phyloP scores from a whole-genome alignment of 768 basidiomycete species.

The Termitomyces bulborhizus region DNA sequence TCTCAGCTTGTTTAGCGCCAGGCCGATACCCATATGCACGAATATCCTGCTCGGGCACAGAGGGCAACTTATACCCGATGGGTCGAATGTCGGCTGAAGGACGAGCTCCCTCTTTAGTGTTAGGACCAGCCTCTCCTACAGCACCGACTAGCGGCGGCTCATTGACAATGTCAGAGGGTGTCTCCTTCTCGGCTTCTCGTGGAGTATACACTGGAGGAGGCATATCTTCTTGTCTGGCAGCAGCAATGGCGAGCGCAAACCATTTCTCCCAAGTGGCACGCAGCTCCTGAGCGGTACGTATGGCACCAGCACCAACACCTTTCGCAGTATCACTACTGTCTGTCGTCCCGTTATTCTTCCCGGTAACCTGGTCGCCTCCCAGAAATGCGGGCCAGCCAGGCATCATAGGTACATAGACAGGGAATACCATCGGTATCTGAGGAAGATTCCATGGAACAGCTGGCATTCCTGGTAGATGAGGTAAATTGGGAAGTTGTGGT shows the following conservation, averaged over 20 bases:
- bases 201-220: conserved; percentile 76
- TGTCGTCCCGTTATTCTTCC: conserved; percentile 18
- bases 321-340: conserved; percentile 29
- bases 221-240: conserved; percentile 43
- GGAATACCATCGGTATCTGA: conserved; percentile 74
- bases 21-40: conserved; percentile 65
- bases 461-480: conserved; percentile 64
- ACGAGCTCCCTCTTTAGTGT: conserved; percentile 10
- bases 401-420: conserved; percentile 64
- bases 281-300: conserved; percentile 56
- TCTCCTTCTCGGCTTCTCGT: conserved; percentile 28
- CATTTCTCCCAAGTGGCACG: conserved; percentile 73
- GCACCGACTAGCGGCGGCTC: conserved; percentile 4
- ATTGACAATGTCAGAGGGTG: conserved; percentile 2
- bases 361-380: conserved; percentile 36
- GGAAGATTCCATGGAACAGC: conserved; percentile 58
- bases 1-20: conserved; percentile 32
- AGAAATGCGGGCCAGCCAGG: conserved; percentile 62
- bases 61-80: conserved; percentile 40
- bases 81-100: conserved; percentile 27
- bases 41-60: conserved; percentile 60
- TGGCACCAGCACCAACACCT: conserved; percentile 34
- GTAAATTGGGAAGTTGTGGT: conserved; percentile 55
- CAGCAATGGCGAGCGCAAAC: conserved; percentile 50
- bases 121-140: conserved; percentile 7